A percentile compares a stretch with the other conserved stretches of the same genome.
phyloP scores from a whole-genome alignment of 2,329 filamentous ascomycete species.

The Ophiostoma montium region DNA sequence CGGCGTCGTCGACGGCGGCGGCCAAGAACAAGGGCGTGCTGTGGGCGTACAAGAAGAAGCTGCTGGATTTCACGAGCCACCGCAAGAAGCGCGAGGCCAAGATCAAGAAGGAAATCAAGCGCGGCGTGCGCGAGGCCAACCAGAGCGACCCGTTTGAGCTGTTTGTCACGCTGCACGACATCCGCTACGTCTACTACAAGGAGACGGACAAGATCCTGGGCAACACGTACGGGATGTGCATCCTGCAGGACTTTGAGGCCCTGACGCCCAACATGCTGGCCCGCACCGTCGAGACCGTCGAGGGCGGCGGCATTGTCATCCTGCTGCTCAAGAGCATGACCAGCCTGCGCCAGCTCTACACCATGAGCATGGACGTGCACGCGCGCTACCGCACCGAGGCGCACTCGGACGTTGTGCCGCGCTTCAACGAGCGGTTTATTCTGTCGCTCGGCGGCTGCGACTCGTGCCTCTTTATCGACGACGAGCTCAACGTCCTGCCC shows the following conservation, averaged over 20 bases:
- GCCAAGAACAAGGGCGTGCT: conserved; percentile 93
- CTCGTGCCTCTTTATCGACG: conserved; percentile 88
- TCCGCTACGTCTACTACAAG: conserved; percentile 99
- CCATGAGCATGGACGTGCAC: conserved; percentile 94
- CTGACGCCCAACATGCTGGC: conserved; percentile 94
- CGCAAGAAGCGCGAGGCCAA: conserved; percentile 96
- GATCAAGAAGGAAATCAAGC: conserved; percentile 96
- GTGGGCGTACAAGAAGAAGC: conserved; percentile 95
- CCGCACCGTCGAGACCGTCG: conserved; percentile 90
- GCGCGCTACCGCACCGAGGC: conserved; percentile 93
- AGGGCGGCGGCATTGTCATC: conserved; percentile 85
- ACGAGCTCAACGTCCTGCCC: conserved; percentile 91
- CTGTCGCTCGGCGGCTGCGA: conserved; percentile 91
- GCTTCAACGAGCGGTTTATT: conserved; percentile 97
- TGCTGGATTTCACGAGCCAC: conserved; percentile 88
- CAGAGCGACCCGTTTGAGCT: conserved; percentile 92
- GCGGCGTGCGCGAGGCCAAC: conserved; percentile 84
- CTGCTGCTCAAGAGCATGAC: conserved; percentile 90
- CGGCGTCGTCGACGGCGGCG: conserved; percentile 24
- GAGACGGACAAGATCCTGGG: conserved; percentile 98
- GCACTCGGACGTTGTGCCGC: conserved; percentile 82
- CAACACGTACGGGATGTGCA: conserved; percentile 73
- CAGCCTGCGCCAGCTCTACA: conserved; percentile 94
- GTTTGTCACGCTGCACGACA: conserved; percentile 90
- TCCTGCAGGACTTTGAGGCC: conserved; percentile 94